These are phyloP conservation scores for Hymenoscyphus albidus DNA, from an alignment of 2,329 filamentous ascomycete species.

Conservation along the genomic window DNA sequence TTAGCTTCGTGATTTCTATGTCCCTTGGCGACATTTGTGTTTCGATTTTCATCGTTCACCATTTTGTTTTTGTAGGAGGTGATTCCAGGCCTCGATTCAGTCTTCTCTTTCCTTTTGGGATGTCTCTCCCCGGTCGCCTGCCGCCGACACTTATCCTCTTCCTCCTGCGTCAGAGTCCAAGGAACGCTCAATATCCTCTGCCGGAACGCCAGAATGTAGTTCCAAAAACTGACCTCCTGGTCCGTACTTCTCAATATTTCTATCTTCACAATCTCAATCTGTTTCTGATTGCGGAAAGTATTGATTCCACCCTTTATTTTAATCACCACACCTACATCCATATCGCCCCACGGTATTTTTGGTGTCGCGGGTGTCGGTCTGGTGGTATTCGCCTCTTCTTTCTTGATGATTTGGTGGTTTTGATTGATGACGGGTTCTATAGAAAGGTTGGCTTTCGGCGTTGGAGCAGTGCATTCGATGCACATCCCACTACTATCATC, in stretches of 20 bases:
- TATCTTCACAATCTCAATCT: slow-evolving; percentile 52
- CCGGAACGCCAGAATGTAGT: slow-evolving; percentile 49
- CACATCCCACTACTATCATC: slow-evolving; percentile 62
- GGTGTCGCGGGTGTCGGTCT: slow-evolving; percentile 55
- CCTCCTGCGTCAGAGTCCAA: slow-evolving; percentile 51
- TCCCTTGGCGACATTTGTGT: background rate
- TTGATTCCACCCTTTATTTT: slow-evolving; percentile 53
- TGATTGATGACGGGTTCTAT: background rate
- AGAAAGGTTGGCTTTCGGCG: background rate
- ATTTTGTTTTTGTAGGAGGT: background rate
- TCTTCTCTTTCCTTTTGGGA: slow-evolving; percentile 7
- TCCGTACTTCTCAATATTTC: slow-evolving; percentile 47
- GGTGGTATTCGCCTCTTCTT: slow-evolving; percentile 48
- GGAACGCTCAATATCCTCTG: slow-evolving; percentile 47
- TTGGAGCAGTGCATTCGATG: slow-evolving; percentile 43
- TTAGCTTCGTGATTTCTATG: background rate
- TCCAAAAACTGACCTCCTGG: slow-evolving; percentile 57
- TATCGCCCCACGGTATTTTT: slow-evolving; percentile 26
- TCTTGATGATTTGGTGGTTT: slow-evolving; percentile 37
- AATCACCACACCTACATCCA: slow-evolving; percentile 52
- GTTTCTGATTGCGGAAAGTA: slow-evolving; percentile 45
- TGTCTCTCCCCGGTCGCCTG: slow-evolving; percentile 9
- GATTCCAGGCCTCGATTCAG: background rate
- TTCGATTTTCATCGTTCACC: background rate
- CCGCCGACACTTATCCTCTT: slow-evolving; percentile 45